Evolutionary conservation across 331 rosid species (phyloP).

Genomic region (Acacia pycnantha): DNA sequence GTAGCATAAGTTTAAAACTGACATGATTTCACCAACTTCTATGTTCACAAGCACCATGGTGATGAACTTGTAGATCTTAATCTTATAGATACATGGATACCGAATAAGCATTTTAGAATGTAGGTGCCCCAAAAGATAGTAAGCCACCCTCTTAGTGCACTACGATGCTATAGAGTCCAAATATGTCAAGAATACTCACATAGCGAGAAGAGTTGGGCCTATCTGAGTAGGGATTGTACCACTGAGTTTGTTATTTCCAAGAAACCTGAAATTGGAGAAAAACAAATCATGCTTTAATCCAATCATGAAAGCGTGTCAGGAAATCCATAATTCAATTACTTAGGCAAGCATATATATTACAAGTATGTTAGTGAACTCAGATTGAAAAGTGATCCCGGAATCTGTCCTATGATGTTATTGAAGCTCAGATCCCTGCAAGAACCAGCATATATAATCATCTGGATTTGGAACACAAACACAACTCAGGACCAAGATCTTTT

Average conservation of each 20-base stretch:
- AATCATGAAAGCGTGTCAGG: not conserved
- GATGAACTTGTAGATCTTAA: not conserved
- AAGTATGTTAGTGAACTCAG: constrained; percentile 49
- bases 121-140: too few species aligned
- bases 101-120: not conserved
- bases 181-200: constrained; percentile 53
- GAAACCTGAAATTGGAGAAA: constrained; percentile 50
- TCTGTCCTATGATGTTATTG: constrained; percentile 66
- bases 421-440: constrained; percentile 82
- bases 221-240: constrained; percentile 58
- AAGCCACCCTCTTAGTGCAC: too few species aligned
- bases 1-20: not conserved
- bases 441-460: not conserved
- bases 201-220: constrained; percentile 42
- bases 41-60: not conserved
- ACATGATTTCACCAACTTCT: not conserved
- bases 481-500: not conserved
- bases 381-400: constrained; percentile 65
- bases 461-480: not conserved
- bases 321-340: constrained; percentile 1
- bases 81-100: not conserved
- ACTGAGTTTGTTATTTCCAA: constrained; percentile 67
- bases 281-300: constrained; percentile 22
- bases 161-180: not conserved
- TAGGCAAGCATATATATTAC: constrained; percentile 48